A percentile compares a stretch with the other conserved stretches of the same genome.
Evolutionary conservation across 352 stramenopile species (phyloP).

Genomic region (Pythium vanterpoolii): DNA sequence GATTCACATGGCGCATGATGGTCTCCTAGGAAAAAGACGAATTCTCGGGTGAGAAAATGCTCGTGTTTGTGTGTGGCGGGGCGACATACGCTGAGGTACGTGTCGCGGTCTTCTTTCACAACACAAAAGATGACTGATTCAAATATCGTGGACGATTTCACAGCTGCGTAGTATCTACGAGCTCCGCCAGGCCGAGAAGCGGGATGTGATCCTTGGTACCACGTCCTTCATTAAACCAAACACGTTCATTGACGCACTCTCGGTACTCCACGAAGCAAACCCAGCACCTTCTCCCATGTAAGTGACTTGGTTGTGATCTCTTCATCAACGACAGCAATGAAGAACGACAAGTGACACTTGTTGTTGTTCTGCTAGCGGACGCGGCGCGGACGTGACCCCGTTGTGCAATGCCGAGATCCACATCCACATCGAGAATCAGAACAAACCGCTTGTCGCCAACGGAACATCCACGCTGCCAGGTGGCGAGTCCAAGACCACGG

Average conservation of each 20-base stretch:
- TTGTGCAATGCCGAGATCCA: conserved; percentile 66
- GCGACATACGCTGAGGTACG: conserved; percentile 92
- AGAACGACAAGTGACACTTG: background rate
- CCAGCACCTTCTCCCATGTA: conserved; percentile 24
- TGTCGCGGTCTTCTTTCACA: background rate
- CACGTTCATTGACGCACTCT: conserved; percentile 53
- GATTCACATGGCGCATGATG: background rate
- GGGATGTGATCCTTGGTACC: conserved; percentile 64
- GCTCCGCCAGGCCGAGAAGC: conserved; percentile 58
- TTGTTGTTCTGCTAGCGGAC: conserved; percentile 20
- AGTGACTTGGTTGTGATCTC: background rate
- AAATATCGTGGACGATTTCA: background rate
- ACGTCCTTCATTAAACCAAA: conserved; percentile 69
- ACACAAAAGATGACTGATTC: background rate
- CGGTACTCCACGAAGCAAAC: conserved; percentile 58
- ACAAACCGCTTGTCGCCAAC: conserved; percentile 19
- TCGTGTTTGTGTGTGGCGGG: conserved; percentile 95
- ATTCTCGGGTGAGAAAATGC: conserved; percentile 85
- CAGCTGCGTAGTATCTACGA: conserved; percentile 83
- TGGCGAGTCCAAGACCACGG: conserved; percentile 18
- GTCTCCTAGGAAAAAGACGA: conserved; percentile 39
- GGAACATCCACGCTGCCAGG: background rate
- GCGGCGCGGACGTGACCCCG: conserved; percentile 49
- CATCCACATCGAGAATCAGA: conserved; percentile 57
- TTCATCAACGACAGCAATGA: no score